Evolutionary conservation across 805 yeast species (phyloP), one percentile per base, ranked within the genome.

Genomic region (Cyberlindnera saturnus): DNA sequence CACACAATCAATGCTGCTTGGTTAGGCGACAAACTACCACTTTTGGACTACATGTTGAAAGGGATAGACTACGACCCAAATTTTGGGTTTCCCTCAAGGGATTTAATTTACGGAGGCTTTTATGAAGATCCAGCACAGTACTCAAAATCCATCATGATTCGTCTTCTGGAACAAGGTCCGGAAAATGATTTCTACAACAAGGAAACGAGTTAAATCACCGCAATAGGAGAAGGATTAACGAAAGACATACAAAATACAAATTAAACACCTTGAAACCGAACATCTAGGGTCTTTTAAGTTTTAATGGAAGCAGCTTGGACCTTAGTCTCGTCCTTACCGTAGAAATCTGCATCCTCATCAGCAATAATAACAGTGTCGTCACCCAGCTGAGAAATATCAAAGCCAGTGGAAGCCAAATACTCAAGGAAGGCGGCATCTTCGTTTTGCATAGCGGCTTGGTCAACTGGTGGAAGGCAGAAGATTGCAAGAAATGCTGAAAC

Each of bases 381-480:
- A 42, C 70, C 95, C 57, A 87, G 64, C 53, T 69, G 73, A 29
- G 73, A 49, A 41, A 77, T 69, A 60, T 88, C 96, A 62, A 74
- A 89, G 32, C 95, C 95, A 44, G 82, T 71, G 15, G 67, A 68
- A 40, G 61, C 66, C 56, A 90, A 75, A 64, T 86, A 88, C 36
- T 71, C 77, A 45, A 83, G 57, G 66, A 89, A 90, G 41, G 67
- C 71, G 31, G 65, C 68, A 65, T 90, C 97, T 67, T 90, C 97
- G 47, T 75, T 71, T 52, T 76, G 75, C 65, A 89, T 79, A 19
- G 93, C 82, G 54, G 81, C 84, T 65, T 89, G 97, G 59, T 85
- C 90, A 39, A 90, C 80, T 18, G 83, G 68, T 31, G 97, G 97
- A 48, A 86, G 69, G 57, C 76, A 76, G 64, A 88, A 81, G 32